Conservation (phyloP, 768 basidiomycete genomes). For the Pisolithus microcarpus region DNA sequence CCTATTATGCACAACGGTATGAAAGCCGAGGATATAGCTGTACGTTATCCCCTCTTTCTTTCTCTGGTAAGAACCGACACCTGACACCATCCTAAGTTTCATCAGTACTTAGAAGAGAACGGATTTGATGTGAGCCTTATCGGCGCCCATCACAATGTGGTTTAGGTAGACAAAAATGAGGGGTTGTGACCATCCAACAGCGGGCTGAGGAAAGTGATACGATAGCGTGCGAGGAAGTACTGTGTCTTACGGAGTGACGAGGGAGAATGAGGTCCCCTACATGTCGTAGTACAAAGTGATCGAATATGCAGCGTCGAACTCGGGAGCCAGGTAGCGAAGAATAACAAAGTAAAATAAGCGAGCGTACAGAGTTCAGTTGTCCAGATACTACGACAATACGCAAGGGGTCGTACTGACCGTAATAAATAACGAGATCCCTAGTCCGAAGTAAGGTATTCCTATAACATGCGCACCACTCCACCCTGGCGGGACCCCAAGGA, state of each 20-base stretch:
- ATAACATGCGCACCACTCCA: conserved; percentile 28
- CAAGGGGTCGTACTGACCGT: neutral
- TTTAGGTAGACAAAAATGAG: too few relatives aligned
- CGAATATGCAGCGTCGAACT: too few relatives aligned
- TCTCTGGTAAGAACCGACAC: neutral
- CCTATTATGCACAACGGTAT: conserved; percentile 75
- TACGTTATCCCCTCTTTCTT: conserved; percentile 28
- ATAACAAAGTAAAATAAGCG: too few relatives aligned
- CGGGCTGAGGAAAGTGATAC: too few relatives aligned
- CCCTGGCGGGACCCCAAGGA: conserved; percentile 61
- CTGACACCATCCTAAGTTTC: conserved; percentile 50
- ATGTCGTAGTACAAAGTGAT: too few relatives aligned
- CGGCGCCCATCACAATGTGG: too few relatives aligned
- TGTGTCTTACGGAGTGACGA: too few relatives aligned
- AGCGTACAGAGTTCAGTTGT: too few relatives aligned
- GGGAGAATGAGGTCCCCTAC: too few relatives aligned
- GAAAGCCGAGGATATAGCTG: conserved; percentile 62
- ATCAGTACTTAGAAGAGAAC: conserved; percentile 67
- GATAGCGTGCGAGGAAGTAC: too few relatives aligned
- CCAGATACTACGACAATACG: neutral
- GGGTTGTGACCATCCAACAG: too few relatives aligned
- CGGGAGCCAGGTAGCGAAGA: too few relatives aligned
- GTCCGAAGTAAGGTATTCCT: conserved; percentile 5
- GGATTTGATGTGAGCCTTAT: conserved; percentile 74
- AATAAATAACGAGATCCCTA: conserved; percentile 5